Base-by-base conservation (phyloP, 805 yeast species). In the Candida anglica region DNA sequence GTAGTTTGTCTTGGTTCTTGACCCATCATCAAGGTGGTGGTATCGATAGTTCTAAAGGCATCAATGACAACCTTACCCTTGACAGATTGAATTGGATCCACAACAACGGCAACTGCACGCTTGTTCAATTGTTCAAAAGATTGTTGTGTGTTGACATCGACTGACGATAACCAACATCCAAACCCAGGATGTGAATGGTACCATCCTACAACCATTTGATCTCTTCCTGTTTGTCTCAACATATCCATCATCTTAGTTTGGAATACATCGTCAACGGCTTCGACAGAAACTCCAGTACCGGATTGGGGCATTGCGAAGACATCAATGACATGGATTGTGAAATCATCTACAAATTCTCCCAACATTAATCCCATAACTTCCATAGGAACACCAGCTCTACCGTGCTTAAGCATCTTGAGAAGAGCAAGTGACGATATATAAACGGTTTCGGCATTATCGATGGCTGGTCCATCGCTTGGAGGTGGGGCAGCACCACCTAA, bases 231-330 rank as follows among this genome's bases (percentile, higher is more conserved):
- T 60, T 93, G 98, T 63, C 85, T 81, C 53, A 93, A 74, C 98
- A 93, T 93, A 56, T 93, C 99, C 98, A 93, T 93, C 98, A 93
- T 94, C 57, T 82, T 86, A 3, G 98, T 89, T 61, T 93, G 98
- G 68, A 93, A 93, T 32, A 94, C 98, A 58, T 94, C 98, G 59
- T 94, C 99, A 21, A 93, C 98, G 1, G 99, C 98, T 60, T 93
- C 98, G 38, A 93, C 99, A 38, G 95, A 84, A 14, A 94, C 98
- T 40, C 98, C 99, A 7, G 99, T 93, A 53, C 96, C 95, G 30
- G 88, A 79, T 66, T 93, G 98, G 14, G 99, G 99, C 99, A 93
- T 93, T 36, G 98, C 98, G 71, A 93, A 93, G 33, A 94, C 98
- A 56, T 93, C 99, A 36, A 87, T 87, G 25, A 93, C 99, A 50